phyloP scores from a whole-genome alignment of 805 yeast genomes.

The Kodamaea sagamina region DNA sequence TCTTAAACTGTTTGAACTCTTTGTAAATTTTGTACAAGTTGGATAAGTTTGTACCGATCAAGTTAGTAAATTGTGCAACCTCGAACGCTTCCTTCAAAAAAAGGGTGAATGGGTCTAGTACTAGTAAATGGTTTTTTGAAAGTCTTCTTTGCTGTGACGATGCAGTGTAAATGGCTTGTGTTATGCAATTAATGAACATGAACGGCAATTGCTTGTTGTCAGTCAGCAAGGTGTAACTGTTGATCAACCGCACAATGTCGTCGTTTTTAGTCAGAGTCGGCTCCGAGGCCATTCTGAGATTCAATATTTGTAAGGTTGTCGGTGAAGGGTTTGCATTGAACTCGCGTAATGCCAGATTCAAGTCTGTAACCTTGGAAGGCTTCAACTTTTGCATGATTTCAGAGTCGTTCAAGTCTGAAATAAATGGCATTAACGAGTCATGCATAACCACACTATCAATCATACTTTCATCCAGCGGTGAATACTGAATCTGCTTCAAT shows the following conservation, averaged over 20 bases:
- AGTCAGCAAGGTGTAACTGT: conserved; percentile 3
- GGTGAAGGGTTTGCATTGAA: conserved; percentile 1
- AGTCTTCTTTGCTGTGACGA: conserved; percentile 13
- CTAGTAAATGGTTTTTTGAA: conserved; percentile 9
- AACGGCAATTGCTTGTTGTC: background rate
- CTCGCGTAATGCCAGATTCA: conserved; percentile 2
- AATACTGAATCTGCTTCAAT: conserved; percentile 9
- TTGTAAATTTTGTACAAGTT: conserved; percentile 15
- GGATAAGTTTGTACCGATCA: conserved; percentile 3
- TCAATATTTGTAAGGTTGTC: background rate
- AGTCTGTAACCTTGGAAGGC: conserved; percentile 1
- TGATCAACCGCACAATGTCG: conserved; percentile 5
- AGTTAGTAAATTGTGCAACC: background rate
- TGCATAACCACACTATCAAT: conserved; percentile 4
- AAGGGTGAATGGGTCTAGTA: conserved; percentile 15
- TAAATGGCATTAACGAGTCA: conserved; percentile 1
- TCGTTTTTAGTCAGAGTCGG: conserved; percentile 2
- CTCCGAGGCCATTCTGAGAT: background rate
- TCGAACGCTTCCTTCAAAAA: conserved; percentile 9
- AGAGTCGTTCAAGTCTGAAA: conserved; percentile 3
- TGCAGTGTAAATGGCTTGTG: conserved; percentile 3
- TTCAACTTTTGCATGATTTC: background rate
- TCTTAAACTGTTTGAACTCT: conserved; percentile 32
- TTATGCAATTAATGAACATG: conserved; percentile 7
- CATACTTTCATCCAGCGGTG: background rate